phyloP scores from a whole-genome alignment of 1,139 yeast species.

The Arxiozyma telluris region DNA sequence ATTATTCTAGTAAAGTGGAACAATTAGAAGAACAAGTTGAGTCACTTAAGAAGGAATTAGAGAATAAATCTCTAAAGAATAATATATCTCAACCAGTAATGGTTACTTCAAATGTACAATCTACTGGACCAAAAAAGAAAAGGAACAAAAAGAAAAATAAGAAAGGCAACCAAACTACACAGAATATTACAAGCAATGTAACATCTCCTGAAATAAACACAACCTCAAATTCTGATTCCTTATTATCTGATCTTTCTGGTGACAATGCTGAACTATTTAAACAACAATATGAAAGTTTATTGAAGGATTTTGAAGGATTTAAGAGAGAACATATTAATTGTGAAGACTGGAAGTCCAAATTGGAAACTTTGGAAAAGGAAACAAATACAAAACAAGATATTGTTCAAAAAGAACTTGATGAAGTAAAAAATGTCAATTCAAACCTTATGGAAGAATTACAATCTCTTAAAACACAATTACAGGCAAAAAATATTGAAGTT shows the following conservation, averaged over 20 bases:
- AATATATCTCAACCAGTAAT: not conserved
- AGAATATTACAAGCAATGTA: not conserved
- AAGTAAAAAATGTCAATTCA: not conserved
- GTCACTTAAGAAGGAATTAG: not conserved
- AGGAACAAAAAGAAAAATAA: conserved; percentile 19
- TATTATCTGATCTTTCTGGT: not conserved
- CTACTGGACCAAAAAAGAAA: not conserved
- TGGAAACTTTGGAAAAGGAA: conserved; percentile 12
- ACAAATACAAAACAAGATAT: not conserved
- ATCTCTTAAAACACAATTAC: conserved; percentile 10
- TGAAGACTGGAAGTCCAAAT: conserved; percentile 16
- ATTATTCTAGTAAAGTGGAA: not conserved
- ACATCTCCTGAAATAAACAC: not conserved
- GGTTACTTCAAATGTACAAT: not conserved
- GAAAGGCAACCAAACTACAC: conserved; percentile 15
- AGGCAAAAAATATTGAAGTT: conserved; percentile 25
- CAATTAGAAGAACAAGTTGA: not conserved
- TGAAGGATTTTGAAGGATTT: conserved; percentile 12
- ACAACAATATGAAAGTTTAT: conserved; percentile 18
- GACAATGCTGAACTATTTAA: conserved; percentile 12
- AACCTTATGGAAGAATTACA: conserved; percentile 9
- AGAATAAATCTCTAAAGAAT: not conserved
- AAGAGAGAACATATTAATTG: conserved; percentile 13
- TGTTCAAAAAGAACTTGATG: not conserved
- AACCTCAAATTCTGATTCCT: not conserved